A percentile compares a stretch with the other conserved stretches of the same genome.
Evolutionary conservation across 306 rosid species (phyloP).

Genomic region (Medicago ruthenica): DNA sequence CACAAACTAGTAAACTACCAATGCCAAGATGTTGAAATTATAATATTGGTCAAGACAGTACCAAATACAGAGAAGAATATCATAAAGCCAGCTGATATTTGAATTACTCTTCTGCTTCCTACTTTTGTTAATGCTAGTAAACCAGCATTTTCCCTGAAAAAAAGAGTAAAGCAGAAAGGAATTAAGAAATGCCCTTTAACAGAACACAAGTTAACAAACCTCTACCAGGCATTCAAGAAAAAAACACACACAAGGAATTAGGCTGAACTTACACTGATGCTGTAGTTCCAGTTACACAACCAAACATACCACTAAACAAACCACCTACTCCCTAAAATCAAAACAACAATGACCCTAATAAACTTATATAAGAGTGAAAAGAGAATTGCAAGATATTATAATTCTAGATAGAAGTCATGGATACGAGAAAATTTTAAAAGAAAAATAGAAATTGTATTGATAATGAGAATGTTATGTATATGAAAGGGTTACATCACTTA

Average conservation of each 20-base stretch:
- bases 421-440: too few species aligned
- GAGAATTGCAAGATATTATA: constrained; percentile 19
- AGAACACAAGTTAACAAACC: neutral
- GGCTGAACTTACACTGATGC: constrained; percentile 70
- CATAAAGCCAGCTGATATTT: constrained; percentile 86
- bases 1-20: neutral
- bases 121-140: constrained; percentile 80
- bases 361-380: neutral
- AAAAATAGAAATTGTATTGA: too few species aligned
- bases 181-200: neutral
- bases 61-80: constrained; percentile 85
- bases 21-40: neutral
- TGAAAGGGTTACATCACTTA: too few species aligned
- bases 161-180: neutral
- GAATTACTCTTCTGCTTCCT: constrained; percentile 91
- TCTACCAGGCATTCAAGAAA: neutral
- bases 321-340: constrained; percentile 69
- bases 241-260: constrained; percentile 3
- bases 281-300: constrained; percentile 68
- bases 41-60: constrained; percentile 30
- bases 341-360: neutral
- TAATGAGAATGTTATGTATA: too few species aligned
- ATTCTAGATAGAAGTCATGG: too few species aligned
- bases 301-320: constrained; percentile 73
- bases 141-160: constrained; percentile 73